Percentiles rank a stretch among this genome's conserved stretches.
These are phyloP conservation scores for Russula sp. DNA, from an alignment of 768 basidiomycete species.

Conservation along the genomic window DNA sequence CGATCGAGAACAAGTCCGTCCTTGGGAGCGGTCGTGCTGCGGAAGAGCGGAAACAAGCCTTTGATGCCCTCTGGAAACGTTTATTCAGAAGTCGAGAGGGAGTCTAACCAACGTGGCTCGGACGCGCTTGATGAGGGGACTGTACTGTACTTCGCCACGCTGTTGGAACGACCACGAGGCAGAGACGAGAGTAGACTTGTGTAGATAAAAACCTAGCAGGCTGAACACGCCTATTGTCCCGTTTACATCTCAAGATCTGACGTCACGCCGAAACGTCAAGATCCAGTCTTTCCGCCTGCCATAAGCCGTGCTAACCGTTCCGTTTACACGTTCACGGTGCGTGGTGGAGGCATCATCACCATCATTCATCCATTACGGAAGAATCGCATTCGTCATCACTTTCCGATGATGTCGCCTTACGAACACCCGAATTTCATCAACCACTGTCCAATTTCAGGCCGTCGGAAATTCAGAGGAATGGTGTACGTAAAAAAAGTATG, in stretches of 20 bases:
- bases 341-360: background rate
- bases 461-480: background rate
- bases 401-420: too few species aligned
- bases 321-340: background rate
- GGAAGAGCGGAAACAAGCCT: constrained; percentile 57
- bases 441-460: background rate
- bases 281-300: too few species aligned
- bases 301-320: background rate
- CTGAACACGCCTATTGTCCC: background rate
- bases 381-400: background rate
- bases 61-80: constrained; percentile 48
- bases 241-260: background rate
- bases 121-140: background rate
- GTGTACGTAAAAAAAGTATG: background rate
- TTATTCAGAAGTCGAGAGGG: constrained; percentile 3
- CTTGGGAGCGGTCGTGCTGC: constrained; percentile 69
- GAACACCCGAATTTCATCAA: background rate
- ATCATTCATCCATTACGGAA: too few species aligned
- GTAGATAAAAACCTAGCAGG: background rate
- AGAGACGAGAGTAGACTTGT: too few species aligned
- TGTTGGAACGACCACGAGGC: too few species aligned
- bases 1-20: constrained; percentile 90
- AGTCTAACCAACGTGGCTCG: background rate
- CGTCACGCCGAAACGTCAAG: background rate
- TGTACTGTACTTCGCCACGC: background rate